Conservation (phyloP, 2,329 filamentous ascomycete species). For the Alternaria sp. region DNA sequence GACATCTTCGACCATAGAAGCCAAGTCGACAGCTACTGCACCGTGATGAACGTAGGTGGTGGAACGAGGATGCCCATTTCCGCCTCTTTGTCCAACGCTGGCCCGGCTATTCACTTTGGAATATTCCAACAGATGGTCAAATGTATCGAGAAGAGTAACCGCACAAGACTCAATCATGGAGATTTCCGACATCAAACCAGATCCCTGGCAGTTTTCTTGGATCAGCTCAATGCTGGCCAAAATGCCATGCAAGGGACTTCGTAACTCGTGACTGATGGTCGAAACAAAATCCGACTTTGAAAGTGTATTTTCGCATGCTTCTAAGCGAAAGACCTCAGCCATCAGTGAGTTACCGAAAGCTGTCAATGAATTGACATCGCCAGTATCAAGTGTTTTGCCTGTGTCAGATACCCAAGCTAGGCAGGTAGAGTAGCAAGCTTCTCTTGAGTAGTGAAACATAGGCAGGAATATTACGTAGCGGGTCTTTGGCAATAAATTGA, state of each 20-base stretch:
- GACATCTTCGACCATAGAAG: slow-evolving; percentile 9
- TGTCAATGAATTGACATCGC: slow-evolving; percentile 13
- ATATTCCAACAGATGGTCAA: slow-evolving; percentile 33
- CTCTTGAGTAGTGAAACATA: slow-evolving; percentile 35
- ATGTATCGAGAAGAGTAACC: slow-evolving; percentile 54
- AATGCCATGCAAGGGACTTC: slow-evolving; percentile 50
- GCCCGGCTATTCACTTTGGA: slow-evolving; percentile 24
- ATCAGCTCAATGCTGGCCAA: slow-evolving; percentile 56
- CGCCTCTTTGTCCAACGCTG: not conserved
- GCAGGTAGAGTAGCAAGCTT: slow-evolving; percentile 24
- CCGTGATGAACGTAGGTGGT: too few relatives aligned
- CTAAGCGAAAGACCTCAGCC: slow-evolving; percentile 51
- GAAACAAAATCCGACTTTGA: slow-evolving; percentile 60
- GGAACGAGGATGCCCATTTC: not conserved
- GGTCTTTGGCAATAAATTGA: slow-evolving; percentile 10
- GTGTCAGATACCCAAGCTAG: slow-evolving; percentile 25
- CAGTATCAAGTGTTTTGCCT: slow-evolving; percentile 18
- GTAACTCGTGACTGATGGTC: slow-evolving; percentile 59
- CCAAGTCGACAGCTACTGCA: slow-evolving; percentile 1
- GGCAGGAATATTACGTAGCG: slow-evolving; percentile 26
- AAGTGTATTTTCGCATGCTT: slow-evolving; percentile 40
- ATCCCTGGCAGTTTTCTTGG: slow-evolving; percentile 48
- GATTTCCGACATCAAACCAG: slow-evolving; percentile 50
- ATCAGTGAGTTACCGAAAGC: slow-evolving; percentile 39
- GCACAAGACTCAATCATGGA: slow-evolving; percentile 57